Percentiles rank a stretch among this genome's conserved stretches.
These are phyloP conservation scores for Fusarium hostae DNA, from an alignment of 2,329 filamentous ascomycete genomes.

Conservation along the genomic window DNA sequence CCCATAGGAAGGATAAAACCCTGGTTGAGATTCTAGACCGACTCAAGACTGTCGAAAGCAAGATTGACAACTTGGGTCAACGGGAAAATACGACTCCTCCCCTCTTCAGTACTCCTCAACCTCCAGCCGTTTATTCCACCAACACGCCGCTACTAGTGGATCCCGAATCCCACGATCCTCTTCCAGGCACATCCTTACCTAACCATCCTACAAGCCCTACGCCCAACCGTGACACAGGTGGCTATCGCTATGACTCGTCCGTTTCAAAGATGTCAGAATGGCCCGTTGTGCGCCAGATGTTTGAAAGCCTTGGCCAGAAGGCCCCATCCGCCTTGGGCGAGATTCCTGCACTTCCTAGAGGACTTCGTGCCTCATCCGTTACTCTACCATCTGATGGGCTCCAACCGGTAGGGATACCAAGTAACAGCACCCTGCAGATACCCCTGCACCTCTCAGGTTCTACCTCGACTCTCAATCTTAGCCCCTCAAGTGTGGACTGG, in stretches of 20 bases:
- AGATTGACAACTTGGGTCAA: slow-evolving; percentile 59
- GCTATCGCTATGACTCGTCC: slow-evolving; percentile 45
- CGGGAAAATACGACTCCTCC: slow-evolving; percentile 35
- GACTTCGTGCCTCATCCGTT: slow-evolving; percentile 37
- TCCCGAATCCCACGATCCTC: slow-evolving; percentile 38
- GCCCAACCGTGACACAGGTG: slow-evolving; percentile 24
- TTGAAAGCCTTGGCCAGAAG: slow-evolving; percentile 42
- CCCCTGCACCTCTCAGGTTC: slow-evolving; percentile 36
- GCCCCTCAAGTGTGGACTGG: slow-evolving; percentile 52
- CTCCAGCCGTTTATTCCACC: slow-evolving; percentile 35
- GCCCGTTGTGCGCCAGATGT: slow-evolving; percentile 43
- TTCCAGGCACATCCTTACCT: slow-evolving; percentile 30
- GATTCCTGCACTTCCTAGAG: slow-evolving; percentile 31
- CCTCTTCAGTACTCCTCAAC: slow-evolving; percentile 34
- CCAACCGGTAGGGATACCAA: slow-evolving; percentile 31
- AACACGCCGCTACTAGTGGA: slow-evolving; percentile 38
- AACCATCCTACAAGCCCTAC: slow-evolving; percentile 35
- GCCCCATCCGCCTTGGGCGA: slow-evolving; percentile 31
- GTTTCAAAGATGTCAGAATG: slow-evolving; percentile 42
- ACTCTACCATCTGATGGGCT: slow-evolving; percentile 40
- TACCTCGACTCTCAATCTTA: slow-evolving; percentile 25
- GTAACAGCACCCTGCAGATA: slow-evolving; percentile 33
- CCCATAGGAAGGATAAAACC: slow-evolving; percentile 69
- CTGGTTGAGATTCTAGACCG: slow-evolving; percentile 69
- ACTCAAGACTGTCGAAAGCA: slow-evolving; percentile 64